Evolutionary conservation across 768 basidiomycete species (phyloP), one percentile per base, ranked within the genome.

Genomic region (Gelatoporia subvermispora): DNA sequence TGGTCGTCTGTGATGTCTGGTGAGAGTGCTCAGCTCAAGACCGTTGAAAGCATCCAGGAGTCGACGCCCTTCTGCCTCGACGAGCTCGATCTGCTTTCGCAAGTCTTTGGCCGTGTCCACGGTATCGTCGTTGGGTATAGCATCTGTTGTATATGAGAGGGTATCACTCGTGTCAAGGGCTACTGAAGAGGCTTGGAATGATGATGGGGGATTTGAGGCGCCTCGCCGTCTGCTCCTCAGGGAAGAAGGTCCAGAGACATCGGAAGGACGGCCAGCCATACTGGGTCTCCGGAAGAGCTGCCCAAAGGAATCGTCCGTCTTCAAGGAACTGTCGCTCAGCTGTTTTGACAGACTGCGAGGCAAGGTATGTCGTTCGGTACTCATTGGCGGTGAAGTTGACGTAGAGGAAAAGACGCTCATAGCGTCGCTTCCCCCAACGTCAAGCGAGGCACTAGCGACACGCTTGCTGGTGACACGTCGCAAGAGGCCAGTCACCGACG

Each of bases 1-100:
- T 1, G 65, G 71, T 41, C 70, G 70, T 51, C 68, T 68, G 40
- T 72, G 67, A 24, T 72, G 62, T 13, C 74, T 74, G 9, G 82
- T 80, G 41, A 88, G 66, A 18, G 82, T 78, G 28, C 75, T 84
- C 49, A 90, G 70, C 63, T 90, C 88, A 35, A 90, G 70, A 8
- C 88, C 85, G 56, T 79, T 86, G 63, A 90, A 90, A 3, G 87
- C 86, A 59, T 90, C 88, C 66, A 88, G 75, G 40, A 90, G 65
- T 42, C 84, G 72, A 52, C 75, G 74, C 5, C 77, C 80, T 60
- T 91, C 88, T 25, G 81, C 80, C 61, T 89, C 86, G 37, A 91
- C 78, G 5, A 72, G 65, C 50, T 75, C 68, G 37, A 91, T 85
- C 56, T 89, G 84, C 39, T 76, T 69, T 35, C 75, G 79, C 46